These are phyloP conservation scores for Chlamydomonas sp. DNA, from an alignment of 139 green algal genomes.

Conservation along the genomic window DNA sequence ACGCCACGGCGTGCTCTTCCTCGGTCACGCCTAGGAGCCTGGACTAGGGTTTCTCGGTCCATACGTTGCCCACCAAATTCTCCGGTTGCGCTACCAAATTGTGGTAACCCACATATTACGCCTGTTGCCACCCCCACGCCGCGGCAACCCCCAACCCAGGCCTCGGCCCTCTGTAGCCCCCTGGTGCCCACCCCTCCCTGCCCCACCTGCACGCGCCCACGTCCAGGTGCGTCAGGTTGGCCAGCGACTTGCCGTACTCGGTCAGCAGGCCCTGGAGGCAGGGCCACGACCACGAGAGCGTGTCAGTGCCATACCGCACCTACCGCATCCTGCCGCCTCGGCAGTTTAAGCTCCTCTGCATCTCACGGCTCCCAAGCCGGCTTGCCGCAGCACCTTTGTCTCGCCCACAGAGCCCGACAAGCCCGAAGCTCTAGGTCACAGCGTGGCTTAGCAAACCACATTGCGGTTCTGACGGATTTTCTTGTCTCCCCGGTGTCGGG, in stretches of 20 bases:
- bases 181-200: not conserved
- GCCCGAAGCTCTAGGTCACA: too few species aligned
- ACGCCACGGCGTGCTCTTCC: too few species aligned
- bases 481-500: too few species aligned
- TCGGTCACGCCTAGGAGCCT: not conserved
- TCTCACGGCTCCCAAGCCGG: too few species aligned
- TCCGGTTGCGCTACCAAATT: too few species aligned
- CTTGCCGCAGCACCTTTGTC: not conserved
- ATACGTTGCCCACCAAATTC: too few species aligned
- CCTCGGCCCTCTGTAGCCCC: not conserved
- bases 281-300: not conserved
- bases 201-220: conserved; percentile 34
- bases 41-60: not conserved
- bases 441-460: too few species aligned
- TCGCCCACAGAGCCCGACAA: not conserved
- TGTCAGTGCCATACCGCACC: too few species aligned
- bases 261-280: conserved; percentile 25
- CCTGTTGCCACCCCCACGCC: not conserved
- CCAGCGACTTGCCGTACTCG: conserved; percentile 21
- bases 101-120: too few species aligned
- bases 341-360: too few species aligned
- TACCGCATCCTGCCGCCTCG: too few species aligned
- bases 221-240: conserved; percentile 30
- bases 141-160: not conserved
- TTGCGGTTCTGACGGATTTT: too few species aligned